phyloP scores from a whole-genome alignment of 176 grass and related monocot genomes.

The Musa troglodytarum region DNA sequence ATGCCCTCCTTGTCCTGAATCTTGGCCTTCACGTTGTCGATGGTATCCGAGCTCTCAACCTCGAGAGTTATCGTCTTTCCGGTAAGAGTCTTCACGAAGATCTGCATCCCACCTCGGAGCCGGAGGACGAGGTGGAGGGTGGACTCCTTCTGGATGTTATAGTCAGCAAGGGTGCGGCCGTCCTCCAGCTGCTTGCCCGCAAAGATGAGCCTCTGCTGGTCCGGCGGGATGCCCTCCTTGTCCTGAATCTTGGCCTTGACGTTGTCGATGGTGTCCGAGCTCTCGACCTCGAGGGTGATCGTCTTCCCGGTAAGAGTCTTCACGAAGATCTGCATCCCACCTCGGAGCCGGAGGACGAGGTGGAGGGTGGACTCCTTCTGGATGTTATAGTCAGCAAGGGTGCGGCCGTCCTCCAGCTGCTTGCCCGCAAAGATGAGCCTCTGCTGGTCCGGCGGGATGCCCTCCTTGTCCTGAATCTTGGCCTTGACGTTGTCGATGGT shows the following conservation, averaged over 20 bases:
- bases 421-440: slow-evolving; percentile 11
- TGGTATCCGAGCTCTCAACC: neutral
- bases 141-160: slow-evolving; percentile 9
- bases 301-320: slow-evolving; percentile 13
- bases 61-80: neutral
- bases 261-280: slow-evolving; percentile 8
- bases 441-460: slow-evolving; percentile 17
- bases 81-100: neutral
- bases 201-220: slow-evolving; percentile 7
- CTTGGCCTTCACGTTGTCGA: slow-evolving; percentile 10
- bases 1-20: slow-evolving; percentile 16
- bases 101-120: neutral
- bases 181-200: slow-evolving; percentile 10
- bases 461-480: slow-evolving; percentile 19
- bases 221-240: slow-evolving; percentile 12
- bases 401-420: slow-evolving; percentile 13
- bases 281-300: slow-evolving; percentile 6
- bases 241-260: slow-evolving; percentile 13
- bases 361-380: slow-evolving; percentile 16
- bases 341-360: slow-evolving; percentile 6
- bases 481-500: slow-evolving; percentile 18
- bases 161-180: neutral
- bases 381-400: slow-evolving; percentile 12
- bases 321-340: slow-evolving; percentile 17
- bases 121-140: slow-evolving; percentile 5